These are phyloP conservation scores for Periconia digitata DNA, from an alignment of 2,329 filamentous ascomycete genomes.

Conservation along the genomic window DNA sequence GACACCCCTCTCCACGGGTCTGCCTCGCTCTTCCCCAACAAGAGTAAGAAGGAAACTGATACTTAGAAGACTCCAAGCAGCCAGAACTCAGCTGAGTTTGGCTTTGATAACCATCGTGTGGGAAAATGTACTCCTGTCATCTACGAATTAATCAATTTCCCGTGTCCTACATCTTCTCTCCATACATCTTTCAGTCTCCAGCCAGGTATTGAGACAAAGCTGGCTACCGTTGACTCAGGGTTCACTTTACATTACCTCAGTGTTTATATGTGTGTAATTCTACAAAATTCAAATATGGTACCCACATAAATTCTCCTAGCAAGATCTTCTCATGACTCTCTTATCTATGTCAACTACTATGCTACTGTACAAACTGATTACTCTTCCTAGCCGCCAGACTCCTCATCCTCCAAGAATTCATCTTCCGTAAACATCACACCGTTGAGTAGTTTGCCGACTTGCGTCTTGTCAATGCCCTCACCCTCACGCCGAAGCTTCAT, in stretches of 20 bases:
- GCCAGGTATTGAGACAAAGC: too few relatives aligned
- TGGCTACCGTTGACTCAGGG: too few relatives aligned
- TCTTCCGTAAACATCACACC: conserved; percentile 38
- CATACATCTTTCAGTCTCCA: too few relatives aligned
- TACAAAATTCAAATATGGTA: neutral
- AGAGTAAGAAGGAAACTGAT: too few relatives aligned
- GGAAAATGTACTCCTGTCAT: too few relatives aligned
- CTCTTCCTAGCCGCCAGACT: neutral
- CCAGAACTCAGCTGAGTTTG: too few relatives aligned
- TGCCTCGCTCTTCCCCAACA: conserved; percentile 10
- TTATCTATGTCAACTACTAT: neutral
- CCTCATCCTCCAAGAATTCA: conserved; percentile 26
- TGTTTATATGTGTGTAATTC: too few relatives aligned
- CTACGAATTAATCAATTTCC: too few relatives aligned
- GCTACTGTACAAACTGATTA: neutral
- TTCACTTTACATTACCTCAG: too few relatives aligned
- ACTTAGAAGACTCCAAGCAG: too few relatives aligned
- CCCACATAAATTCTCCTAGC: neutral
- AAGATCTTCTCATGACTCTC: neutral
- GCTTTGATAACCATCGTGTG: too few relatives aligned
- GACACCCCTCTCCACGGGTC: conserved; percentile 12
- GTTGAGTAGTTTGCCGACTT: conserved; percentile 46
- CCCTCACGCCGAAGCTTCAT: conserved; percentile 35
- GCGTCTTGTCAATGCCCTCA: conserved; percentile 46
- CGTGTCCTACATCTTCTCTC: too few relatives aligned